Evolutionary conservation across 371 early-diverging fungal genomes (phyloP).

Genomic region (Phascolomyces articulosus): DNA sequence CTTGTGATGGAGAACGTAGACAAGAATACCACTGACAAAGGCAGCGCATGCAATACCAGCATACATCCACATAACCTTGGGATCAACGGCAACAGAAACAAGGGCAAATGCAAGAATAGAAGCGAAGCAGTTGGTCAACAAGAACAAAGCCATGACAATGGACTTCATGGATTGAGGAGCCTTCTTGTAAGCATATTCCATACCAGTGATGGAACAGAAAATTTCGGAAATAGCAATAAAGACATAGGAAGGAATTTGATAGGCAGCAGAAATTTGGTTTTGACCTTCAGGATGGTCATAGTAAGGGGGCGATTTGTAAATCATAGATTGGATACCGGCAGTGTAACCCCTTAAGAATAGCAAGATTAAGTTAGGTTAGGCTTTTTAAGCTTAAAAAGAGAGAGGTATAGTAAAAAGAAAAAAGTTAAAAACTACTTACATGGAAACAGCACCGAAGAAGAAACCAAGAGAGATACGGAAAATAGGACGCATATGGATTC

Average conservation of each 20-base stretch:
- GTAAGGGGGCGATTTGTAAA: constrained; percentile 56
- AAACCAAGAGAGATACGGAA: constrained; percentile 76
- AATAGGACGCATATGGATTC: constrained; percentile 68
- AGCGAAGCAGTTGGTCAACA: constrained; percentile 74
- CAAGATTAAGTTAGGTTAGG: too few species aligned
- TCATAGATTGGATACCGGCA: constrained; percentile 71
- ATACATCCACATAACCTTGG: constrained; percentile 67
- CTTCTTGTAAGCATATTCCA: constrained; percentile 81
- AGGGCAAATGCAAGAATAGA: constrained; percentile 69
- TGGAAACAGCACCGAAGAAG: constrained; percentile 61
- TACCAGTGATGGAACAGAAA: constrained; percentile 75
- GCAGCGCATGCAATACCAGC: constrained; percentile 33
- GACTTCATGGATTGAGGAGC: constrained; percentile 80
- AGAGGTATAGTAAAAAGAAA: background rate
- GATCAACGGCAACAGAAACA: constrained; percentile 70
- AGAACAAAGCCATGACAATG: constrained; percentile 71
- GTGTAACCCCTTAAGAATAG: constrained; percentile 45
- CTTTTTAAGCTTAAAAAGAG: too few species aligned
- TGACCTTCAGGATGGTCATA: constrained; percentile 28
- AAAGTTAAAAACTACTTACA: constrained; percentile 19
- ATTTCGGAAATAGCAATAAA: constrained; percentile 73
- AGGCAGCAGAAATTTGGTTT: constrained; percentile 63
- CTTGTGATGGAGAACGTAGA: constrained; percentile 25
- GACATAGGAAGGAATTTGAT: constrained; percentile 71
- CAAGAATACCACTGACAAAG: constrained; percentile 17